Evolutionary conservation across 2,329 filamentous ascomycete genomes (phyloP).

Genomic region (Diaporthe citriasiana): DNA sequence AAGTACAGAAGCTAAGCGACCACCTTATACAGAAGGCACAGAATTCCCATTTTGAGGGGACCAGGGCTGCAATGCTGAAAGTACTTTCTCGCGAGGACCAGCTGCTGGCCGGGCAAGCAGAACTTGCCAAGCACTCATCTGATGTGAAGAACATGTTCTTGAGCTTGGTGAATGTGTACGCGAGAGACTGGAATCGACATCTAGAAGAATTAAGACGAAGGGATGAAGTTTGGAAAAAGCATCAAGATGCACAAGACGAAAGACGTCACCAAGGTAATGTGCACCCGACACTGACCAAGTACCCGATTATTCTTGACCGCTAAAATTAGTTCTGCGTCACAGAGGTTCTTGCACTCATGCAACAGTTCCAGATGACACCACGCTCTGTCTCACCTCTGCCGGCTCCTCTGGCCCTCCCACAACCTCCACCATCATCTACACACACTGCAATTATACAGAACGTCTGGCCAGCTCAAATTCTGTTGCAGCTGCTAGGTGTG

Average conservation of each 20-base stretch:
- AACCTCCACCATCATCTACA: not conserved
- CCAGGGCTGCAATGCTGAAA: not conserved
- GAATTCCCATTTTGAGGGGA: not conserved
- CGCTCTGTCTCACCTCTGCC: not conserved
- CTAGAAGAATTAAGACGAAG: not conserved
- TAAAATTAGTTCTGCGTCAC: rapidly evolving
- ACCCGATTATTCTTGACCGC: too few relatives aligned
- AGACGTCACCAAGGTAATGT: not conserved
- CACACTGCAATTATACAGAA: too few relatives aligned
- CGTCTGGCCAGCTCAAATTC: not conserved
- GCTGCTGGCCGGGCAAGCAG: not conserved
- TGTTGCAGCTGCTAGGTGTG: not conserved
- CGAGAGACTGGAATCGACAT: not conserved
- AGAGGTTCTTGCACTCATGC: not conserved
- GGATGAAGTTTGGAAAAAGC: not conserved
- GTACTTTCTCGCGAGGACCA: not conserved
- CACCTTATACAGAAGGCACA: not conserved
- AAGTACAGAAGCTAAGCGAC: not conserved
- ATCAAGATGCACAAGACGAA: not conserved
- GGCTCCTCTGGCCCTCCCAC: not conserved
- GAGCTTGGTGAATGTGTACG: not conserved
- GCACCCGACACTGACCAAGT: not conserved
- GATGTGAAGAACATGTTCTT: not conserved
- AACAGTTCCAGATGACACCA: not conserved
- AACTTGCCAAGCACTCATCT: not conserved